phyloP scores from a whole-genome alignment of 768 basidiomycete species.

The Leccinum disarticulatum region DNA sequence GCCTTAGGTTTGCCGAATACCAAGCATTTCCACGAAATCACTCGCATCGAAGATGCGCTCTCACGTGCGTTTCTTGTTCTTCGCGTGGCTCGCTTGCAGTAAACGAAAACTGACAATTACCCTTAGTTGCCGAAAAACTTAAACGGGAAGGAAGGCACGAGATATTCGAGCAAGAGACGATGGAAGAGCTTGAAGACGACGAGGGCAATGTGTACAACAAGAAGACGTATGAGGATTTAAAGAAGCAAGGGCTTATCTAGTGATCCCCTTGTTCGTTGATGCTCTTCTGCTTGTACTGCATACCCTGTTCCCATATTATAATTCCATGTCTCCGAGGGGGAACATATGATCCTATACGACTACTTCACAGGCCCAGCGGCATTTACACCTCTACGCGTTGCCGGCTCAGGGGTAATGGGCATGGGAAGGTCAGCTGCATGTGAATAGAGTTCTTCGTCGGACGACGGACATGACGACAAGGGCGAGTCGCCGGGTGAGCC shows the following conservation, averaged over 20 bases:
- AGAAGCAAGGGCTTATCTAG: constrained; percentile 90
- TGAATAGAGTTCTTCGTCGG: constrained; percentile 82
- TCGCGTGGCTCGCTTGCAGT: not conserved
- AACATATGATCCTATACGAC: not conserved
- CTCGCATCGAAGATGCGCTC: constrained; percentile 93
- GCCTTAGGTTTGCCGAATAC: constrained; percentile 96
- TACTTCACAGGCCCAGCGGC: constrained; percentile 13
- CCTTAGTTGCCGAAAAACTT: constrained; percentile 89
- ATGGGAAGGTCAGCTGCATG: constrained; percentile 70
- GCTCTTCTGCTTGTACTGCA: constrained; percentile 5
- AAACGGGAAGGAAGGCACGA: constrained; percentile 97
- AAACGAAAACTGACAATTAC: not conserved
- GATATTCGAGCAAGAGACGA: constrained; percentile 89
- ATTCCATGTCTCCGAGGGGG: not conserved
- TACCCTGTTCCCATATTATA: constrained; percentile 2
- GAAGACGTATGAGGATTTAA: constrained; percentile 96
- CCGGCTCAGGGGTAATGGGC: constrained; percentile 52
- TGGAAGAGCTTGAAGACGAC: constrained; percentile 97
- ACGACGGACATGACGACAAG: constrained; percentile 72
- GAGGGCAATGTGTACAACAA: constrained; percentile 98
- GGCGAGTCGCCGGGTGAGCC: constrained; percentile 67
- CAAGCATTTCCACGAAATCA: constrained; percentile 99
- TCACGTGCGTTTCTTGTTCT: constrained; percentile 59
- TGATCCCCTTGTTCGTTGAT: not conserved
- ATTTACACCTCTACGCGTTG: constrained; percentile 5